Conservation (phyloP, 495 filamentous ascomycete species). For the Trichocladium uniseriatum region DNA sequence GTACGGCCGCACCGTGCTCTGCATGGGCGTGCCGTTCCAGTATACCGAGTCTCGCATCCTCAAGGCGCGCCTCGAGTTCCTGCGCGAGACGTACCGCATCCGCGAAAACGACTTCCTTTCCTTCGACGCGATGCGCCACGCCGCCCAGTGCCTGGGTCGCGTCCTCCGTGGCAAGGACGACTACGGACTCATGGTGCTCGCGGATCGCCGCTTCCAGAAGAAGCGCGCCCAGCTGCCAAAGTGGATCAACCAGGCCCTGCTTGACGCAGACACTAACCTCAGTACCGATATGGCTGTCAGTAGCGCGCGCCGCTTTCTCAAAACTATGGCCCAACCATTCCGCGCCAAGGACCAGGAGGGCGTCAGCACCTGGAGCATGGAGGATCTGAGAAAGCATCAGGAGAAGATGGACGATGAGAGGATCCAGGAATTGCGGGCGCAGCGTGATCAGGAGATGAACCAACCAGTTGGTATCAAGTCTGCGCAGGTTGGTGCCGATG, state of each 20-base stretch:
- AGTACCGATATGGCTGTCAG: constrained; percentile 94
- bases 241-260: constrained; percentile 88
- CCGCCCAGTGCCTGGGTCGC: constrained; percentile 91
- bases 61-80: constrained; percentile 90
- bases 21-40: constrained; percentile 96
- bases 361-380: constrained; percentile 79
- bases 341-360: constrained; percentile 75
- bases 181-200: constrained; percentile 97
- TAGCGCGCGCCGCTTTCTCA: constrained; percentile 77
- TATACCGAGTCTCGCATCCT: constrained; percentile 97
- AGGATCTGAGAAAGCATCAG: constrained; percentile 69
- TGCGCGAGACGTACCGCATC: constrained; percentile 94
- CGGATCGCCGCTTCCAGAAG: constrained; percentile 82
- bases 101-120: constrained; percentile 96
- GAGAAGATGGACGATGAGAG: constrained; percentile 60
- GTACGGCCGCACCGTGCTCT: constrained; percentile 92
- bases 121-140: constrained; percentile 98
- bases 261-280: constrained; percentile 75
- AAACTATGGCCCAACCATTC: constrained; percentile 86
- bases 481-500: constrained; percentile 4
- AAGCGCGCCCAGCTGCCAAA: constrained; percentile 87
- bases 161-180: constrained; percentile 96
- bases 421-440: constrained; percentile 34
- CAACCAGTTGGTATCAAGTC: constrained; percentile 8
- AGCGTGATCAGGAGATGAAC: constrained; percentile 13